A percentile compares a stretch with the other conserved stretches of the same genome.
Conservation (phyloP, 768 basidiomycete species). For the Cystoderma amianthinum region DNA sequence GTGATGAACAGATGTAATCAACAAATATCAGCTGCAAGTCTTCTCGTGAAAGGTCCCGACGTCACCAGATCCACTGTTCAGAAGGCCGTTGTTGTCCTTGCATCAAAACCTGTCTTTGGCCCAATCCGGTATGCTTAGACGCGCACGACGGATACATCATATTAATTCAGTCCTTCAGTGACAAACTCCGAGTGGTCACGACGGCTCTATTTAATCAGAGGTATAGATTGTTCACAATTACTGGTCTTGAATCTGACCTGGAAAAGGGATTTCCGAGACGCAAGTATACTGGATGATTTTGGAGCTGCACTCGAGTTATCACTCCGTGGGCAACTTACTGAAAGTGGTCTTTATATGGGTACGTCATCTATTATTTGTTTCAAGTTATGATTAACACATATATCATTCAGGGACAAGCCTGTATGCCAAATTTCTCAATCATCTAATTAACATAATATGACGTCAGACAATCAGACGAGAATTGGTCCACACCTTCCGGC, state of each 20-base stretch:
- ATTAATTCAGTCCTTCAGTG: slow-evolving; percentile 34
- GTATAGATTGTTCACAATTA: slow-evolving; percentile 20
- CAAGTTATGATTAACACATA: not conserved
- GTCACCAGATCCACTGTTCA: slow-evolving; percentile 96
- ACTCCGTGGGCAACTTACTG: slow-evolving; percentile 75
- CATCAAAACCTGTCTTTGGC: slow-evolving; percentile 86
- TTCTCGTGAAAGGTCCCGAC: slow-evolving; percentile 74
- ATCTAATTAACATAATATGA: too few relatives aligned
- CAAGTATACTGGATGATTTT: slow-evolving; percentile 86
- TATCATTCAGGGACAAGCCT: slow-evolving; percentile 53
- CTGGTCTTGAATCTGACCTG: not conserved
- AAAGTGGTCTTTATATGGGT: slow-evolving; percentile 96
- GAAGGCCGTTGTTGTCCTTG: slow-evolving; percentile 94
- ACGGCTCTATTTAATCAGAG: slow-evolving; percentile 84
- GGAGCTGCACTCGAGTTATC: slow-evolving; percentile 69
- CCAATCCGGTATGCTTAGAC: slow-evolving; percentile 68
- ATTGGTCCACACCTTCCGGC: slow-evolving; percentile 88
- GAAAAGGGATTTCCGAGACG: slow-evolving; percentile 78
- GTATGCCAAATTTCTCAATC: too few relatives aligned
- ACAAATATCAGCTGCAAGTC: slow-evolving; percentile 76
- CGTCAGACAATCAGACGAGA: slow-evolving; percentile 56
- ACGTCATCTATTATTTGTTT: slow-evolving; percentile 13
- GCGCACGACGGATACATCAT: not conserved
- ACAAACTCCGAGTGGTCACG: slow-evolving; percentile 92
- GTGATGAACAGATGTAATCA: slow-evolving; percentile 86